Conservation (phyloP, 176 grass and related monocot genomes). For the Eleusine coracana region DNA sequence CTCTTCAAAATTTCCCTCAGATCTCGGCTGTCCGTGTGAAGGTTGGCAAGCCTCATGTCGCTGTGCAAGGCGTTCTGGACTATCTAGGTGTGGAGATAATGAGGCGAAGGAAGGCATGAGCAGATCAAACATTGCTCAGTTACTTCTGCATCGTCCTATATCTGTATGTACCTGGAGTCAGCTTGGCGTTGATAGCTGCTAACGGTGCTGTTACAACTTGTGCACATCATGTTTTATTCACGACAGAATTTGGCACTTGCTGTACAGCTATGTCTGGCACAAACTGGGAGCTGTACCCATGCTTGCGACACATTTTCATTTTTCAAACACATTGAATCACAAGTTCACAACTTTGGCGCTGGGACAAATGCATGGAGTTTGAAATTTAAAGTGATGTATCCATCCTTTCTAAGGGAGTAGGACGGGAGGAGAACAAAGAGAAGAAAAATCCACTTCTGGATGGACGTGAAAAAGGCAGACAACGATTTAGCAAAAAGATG, state of each 20-base stretch:
- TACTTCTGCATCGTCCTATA: too few relatives aligned
- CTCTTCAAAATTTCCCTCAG: constrained; percentile 62
- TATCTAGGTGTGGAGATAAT: constrained; percentile 76
- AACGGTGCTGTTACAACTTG: neutral
- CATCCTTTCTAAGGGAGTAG: too few relatives aligned
- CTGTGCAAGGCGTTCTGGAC: constrained; percentile 69
- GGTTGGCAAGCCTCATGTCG: constrained; percentile 80
- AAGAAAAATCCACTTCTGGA: too few relatives aligned
- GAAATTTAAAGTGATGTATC: too few relatives aligned
- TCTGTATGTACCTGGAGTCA: too few relatives aligned
- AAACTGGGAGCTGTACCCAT: neutral
- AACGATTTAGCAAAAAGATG: too few relatives aligned
- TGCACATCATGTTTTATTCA: neutral
- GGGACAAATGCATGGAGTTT: too few relatives aligned
- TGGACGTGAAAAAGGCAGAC: too few relatives aligned
- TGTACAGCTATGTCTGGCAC: neutral
- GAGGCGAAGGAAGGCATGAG: constrained; percentile 50
- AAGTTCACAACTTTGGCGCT: too few relatives aligned
- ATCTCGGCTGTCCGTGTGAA: constrained; percentile 79
- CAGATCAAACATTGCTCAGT: too few relatives aligned
- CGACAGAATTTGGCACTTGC: neutral
- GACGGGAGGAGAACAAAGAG: too few relatives aligned
- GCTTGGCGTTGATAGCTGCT: neutral
- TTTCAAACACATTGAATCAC: too few relatives aligned
- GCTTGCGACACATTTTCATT: neutral